Evolutionary conservation across 208 protist species (phyloP), one percentile per base, ranked within the genome.

Genomic region (Ichthyophonus hoferi): DNA sequence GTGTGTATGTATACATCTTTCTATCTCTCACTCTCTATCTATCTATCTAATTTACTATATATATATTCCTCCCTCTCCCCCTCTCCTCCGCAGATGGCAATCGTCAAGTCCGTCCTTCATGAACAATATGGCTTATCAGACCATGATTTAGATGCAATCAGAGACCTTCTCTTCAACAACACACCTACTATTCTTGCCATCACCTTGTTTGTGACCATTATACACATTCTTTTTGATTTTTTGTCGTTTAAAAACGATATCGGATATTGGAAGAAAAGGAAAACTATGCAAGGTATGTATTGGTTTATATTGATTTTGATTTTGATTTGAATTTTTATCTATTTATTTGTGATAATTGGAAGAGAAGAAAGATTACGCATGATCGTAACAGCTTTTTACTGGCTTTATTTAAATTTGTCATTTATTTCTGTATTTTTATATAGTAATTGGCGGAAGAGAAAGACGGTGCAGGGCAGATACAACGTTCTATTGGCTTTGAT

Each of bases 201-300:
- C 17, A 99, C 98, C 0, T 92, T 95, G 12, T 79, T 97, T 39
- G 97, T 99, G 14, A 97, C 97, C 7, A 76, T 98, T 2, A 94
- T 99, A 58, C 98, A 99, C 92, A 97, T 95, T 58, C 86, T 99
- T 2, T 99, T 99, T 90, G 98, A 99, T 92, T 98, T 98, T 88
- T 92, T 99, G 14, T 7, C 38, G 31, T 14, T n/a, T 33, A 87
- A 87, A 77, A 87, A 58, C 38, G 42, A 87, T n/a, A n/a, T 77
- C 1, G 38, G 83, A 58, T 78, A 87, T 31, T 78, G 42, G 42
- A 58, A 39, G 7, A 87, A 87, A 35, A 34, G 42, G 3, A 87
- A 87, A 78, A 78, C 83, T 3, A 87, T 50, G 7, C 83, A 87
- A 40, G 42, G 42, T 78, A 87, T 58, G 7, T 81, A 38, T 14